Conservation (phyloP, 2,329 filamentous ascomycete species). For the Cadophora sp. region DNA sequence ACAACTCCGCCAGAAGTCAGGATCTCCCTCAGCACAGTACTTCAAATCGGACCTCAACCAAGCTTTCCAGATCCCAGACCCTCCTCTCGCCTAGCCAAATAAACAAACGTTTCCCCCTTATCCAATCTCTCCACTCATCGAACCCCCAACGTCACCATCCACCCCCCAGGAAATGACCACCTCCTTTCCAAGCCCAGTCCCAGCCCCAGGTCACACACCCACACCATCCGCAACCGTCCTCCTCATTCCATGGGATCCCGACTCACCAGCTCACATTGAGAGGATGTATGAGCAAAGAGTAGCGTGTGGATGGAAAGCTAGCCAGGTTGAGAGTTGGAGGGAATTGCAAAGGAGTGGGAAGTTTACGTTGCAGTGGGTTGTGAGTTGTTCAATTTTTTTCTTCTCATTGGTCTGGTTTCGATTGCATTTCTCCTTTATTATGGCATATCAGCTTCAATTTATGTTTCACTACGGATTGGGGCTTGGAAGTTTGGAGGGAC, state of each 20-base stretch:
- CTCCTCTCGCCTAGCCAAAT: no score
- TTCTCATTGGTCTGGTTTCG: not conserved
- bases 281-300: constrained; percentile 51
- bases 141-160: no score
- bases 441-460: no score
- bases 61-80: no score
- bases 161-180: not conserved
- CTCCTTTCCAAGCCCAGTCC: not conserved
- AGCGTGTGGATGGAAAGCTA: constrained; percentile 51
- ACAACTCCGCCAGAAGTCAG: no score
- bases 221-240: constrained; percentile 30
- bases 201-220: not conserved
- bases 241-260: constrained; percentile 52
- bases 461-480: no score
- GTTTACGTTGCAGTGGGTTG: constrained; percentile 36
- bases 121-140: no score
- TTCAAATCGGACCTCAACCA: no score
- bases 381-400: constrained; percentile 24
- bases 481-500: no score
- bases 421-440: not conserved
- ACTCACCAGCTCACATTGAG: constrained; percentile 46
- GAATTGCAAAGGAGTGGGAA: constrained; percentile 30
- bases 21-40: no score
- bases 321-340: constrained; percentile 43
- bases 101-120: no score